phyloP scores from a whole-genome alignment of 2,329 filamentous ascomycete species.

The Penicillium rolfsii region DNA sequence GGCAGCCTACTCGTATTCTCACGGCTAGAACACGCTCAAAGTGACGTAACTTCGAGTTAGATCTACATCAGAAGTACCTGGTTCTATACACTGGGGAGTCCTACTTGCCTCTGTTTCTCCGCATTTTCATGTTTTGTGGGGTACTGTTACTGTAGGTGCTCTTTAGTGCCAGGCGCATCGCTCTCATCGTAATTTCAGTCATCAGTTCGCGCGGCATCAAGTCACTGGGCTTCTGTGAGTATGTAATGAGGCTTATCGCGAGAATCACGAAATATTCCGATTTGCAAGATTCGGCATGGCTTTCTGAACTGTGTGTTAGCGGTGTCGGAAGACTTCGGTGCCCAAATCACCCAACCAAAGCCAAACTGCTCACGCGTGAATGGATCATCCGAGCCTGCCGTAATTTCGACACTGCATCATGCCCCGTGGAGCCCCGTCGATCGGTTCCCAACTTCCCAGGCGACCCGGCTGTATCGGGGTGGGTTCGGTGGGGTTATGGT shows the following conservation, averaged over 20 bases:
- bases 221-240: too few species aligned
- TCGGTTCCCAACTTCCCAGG: not conserved
- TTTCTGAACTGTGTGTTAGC: not conserved
- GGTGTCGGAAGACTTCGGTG: not conserved
- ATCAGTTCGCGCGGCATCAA: not conserved
- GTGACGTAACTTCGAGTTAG: too few species aligned
- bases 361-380: not conserved
- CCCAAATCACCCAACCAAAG: not conserved
- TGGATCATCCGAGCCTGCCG: not conserved
- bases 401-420: not conserved
- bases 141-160: not conserved
- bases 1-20: not conserved
- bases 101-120: not conserved
- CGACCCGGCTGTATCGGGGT: constrained; percentile 7
- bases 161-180: not conserved
- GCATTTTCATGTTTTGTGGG: not conserved
- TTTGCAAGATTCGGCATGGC: not conserved
- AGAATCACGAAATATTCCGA: not conserved
- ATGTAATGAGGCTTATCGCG: too few species aligned
- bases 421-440: constrained; percentile 4
- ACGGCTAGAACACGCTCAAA: not conserved
- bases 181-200: not conserved
- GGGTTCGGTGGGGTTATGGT: constrained; percentile 8
- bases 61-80: too few species aligned
- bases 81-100: too few species aligned